Evolutionary conservation across 2,329 filamentous ascomycete species (phyloP).

Genomic region (Colletotrichum sp.): DNA sequence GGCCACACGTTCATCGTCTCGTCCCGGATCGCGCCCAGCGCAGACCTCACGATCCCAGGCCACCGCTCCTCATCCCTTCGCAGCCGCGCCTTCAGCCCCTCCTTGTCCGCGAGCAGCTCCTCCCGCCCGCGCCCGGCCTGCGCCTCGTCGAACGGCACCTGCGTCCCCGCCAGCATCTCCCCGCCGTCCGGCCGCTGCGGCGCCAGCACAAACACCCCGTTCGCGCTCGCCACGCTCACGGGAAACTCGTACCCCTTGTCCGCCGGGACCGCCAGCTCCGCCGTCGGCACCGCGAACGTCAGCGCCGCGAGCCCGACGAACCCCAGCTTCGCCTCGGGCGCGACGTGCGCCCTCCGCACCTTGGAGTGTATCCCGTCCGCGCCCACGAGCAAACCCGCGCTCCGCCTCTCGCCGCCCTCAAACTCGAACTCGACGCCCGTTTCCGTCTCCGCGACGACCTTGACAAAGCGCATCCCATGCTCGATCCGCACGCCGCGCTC

Average conservation of each 20-base stretch:
- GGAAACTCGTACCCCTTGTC: slow-evolving; percentile 41
- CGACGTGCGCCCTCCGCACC: slow-evolving; percentile 52
- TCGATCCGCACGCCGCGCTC: slow-evolving; percentile 40
- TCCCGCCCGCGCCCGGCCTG: slow-evolving; percentile 47
- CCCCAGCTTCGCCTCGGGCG: slow-evolving; percentile 50
- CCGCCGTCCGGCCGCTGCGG: slow-evolving; percentile 47
- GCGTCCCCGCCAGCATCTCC: slow-evolving; percentile 43
- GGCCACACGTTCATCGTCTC: slow-evolving; percentile 51
- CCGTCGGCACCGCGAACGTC: slow-evolving; percentile 35
- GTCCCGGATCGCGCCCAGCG: slow-evolving; percentile 32
- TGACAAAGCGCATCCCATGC: slow-evolving; percentile 53
- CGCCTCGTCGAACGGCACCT: slow-evolving; percentile 38
- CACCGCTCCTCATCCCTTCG: slow-evolving; percentile 37
- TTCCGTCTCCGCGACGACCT: slow-evolving; percentile 44
- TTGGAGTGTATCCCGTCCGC: slow-evolving; percentile 66
- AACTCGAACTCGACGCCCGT: slow-evolving; percentile 51
- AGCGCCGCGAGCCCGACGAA: slow-evolving; percentile 55
- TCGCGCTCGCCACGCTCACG: slow-evolving; percentile 44
- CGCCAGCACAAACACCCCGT: slow-evolving; percentile 55
- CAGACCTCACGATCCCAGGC: slow-evolving; percentile 38
- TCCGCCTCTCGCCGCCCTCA: slow-evolving; percentile 43
- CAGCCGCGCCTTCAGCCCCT: slow-evolving; percentile 36
- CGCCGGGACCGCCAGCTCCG: slow-evolving; percentile 35
- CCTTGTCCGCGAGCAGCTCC: slow-evolving; percentile 41
- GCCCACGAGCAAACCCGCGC: slow-evolving; percentile 53